phyloP scores from a whole-genome alignment of 2,329 filamentous ascomycete genomes.

The Botrytis cinerea region DNA sequence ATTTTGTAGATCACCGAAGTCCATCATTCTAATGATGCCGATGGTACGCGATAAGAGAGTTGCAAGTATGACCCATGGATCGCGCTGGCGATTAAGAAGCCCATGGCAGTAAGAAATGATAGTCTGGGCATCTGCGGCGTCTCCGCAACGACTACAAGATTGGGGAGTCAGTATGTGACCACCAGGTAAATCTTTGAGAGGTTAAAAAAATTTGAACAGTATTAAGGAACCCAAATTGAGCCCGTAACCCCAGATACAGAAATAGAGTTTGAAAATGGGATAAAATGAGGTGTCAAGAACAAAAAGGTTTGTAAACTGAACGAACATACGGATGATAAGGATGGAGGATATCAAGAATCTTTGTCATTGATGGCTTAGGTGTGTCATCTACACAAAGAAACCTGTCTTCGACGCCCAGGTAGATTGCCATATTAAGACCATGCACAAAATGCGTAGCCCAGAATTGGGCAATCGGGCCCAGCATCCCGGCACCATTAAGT shows the following conservation, averaged over 20 bases:
- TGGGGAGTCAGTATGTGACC: neutral
- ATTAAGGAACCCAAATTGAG: neutral
- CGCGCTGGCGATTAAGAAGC: neutral
- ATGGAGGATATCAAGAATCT: neutral
- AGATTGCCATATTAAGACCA: neutral
- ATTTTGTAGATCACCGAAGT: neutral
- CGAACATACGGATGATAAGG: neutral
- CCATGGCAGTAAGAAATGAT: neutral
- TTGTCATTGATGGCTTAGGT: neutral
- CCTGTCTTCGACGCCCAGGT: neutral
- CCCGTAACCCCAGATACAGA: accelerated
- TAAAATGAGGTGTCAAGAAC: neutral
- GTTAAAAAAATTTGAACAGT: neutral
- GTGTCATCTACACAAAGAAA: neutral
- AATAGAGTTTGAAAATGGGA: neutral
- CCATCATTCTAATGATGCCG: neutral
- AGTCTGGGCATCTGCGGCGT: neutral
- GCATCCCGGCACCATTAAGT: neutral
- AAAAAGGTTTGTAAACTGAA: neutral
- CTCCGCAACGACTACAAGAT: neutral
- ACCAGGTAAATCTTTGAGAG: neutral
- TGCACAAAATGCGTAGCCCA: neutral
- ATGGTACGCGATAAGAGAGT: neutral
- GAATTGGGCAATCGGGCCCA: neutral
- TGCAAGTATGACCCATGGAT: neutral